Base-by-base conservation (phyloP, 2,329 filamentous ascomycete species). In the Curvularia hawaiiensis region DNA sequence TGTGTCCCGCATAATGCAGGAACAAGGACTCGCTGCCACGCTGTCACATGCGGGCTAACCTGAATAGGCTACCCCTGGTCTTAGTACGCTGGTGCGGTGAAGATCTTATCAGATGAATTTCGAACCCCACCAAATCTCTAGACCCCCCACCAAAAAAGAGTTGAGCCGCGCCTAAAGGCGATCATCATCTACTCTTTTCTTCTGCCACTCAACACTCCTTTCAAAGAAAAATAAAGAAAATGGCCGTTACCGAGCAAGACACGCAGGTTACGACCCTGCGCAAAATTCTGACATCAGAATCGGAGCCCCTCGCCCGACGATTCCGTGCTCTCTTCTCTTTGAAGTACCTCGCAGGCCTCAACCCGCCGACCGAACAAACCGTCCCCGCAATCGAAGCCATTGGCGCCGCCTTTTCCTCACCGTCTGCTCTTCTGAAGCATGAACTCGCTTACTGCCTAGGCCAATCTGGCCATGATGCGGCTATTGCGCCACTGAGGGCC, bases 241-340 rank as follows among this genome's bases (percentile, higher is more conserved):
- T 75, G 73, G 60, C 72, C 20, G 66, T 61, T 33, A 31, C 67
- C 52, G 71, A 71, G 30, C 58, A 67, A 50, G 65, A 68, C 38
- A 67, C 79, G 11, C 87, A 85, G 45, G 83, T 92, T 66, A 70
- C 80, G 55, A 80, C 83, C 57, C 84, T 96, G 51, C 89, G 92
- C 72, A 84, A 89, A 71, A 90, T 89, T 58, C 87, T 99, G 59
- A 88, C 85, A 69, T 89, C 90, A 48, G 95, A 98, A 80, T 79
- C 84, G 14, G 89, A 90, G 61, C 88, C 93, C 45, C 90, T 99
- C 53, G 90, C 93, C 39, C 84, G 91, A 63, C 92, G 95, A 63
- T 99, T 98, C 80, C 92, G 95, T 69, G 94, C 95, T 43, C 90
- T 99, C 68, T 99, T 99, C 82, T 97, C 94, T 18, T 88, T 99